phyloP scores from a whole-genome alignment of 2,329 filamentous ascomycete species.

The Colletotrichum cereale region DNA sequence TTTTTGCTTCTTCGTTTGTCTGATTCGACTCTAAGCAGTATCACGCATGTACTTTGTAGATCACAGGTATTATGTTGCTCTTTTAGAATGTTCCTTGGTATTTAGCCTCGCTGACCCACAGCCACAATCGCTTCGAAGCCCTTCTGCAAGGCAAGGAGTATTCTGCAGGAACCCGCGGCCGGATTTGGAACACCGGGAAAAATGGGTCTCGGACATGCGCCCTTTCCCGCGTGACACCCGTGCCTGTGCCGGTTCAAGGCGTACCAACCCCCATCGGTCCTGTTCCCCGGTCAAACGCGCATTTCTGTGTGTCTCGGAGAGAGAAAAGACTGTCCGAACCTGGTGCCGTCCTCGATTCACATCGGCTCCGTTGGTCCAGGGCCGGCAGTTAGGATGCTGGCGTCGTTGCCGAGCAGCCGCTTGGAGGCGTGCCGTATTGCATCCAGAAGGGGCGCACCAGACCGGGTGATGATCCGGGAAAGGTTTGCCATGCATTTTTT shows the following conservation, averaged over 20 bases:
- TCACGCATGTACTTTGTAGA: too few relatives aligned
- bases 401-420: background rate
- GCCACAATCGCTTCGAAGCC: background rate
- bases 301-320: background rate
- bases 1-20: background rate
- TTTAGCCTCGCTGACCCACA: too few relatives aligned
- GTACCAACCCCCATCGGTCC: background rate
- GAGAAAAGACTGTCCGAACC: background rate
- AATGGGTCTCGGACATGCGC: background rate
- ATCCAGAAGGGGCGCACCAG: background rate
- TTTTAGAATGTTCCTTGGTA: background rate
- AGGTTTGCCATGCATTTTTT: too few relatives aligned
- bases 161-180: background rate
- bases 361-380: background rate
- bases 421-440: background rate
- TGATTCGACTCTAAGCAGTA: background rate
- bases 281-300: background rate
- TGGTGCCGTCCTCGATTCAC: background rate
- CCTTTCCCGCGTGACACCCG: background rate
- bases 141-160: background rate
- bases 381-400: background rate
- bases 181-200: background rate
- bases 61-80: background rate
- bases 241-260: background rate
- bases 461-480: slow-evolving; percentile 21